Evolutionary conservation across 2,329 filamentous ascomycete species (phyloP).

Genomic region (Zasmidium citrigriseum): DNA sequence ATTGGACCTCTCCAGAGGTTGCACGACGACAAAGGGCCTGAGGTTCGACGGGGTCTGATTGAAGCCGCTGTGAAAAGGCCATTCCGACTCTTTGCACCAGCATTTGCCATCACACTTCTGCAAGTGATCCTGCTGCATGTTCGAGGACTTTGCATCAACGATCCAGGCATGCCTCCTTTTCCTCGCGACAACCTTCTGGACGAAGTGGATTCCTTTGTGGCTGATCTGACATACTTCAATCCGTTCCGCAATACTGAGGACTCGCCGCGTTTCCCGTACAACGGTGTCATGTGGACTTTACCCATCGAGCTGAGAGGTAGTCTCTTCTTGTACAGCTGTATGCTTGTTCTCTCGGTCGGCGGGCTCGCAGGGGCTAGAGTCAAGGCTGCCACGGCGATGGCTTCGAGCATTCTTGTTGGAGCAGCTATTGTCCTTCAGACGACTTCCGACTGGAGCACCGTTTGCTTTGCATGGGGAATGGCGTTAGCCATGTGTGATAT

Average conservation of each 20-base stretch:
- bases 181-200: constrained; percentile 36
- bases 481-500: constrained; percentile 67
- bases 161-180: neutral
- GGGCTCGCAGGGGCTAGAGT: constrained; percentile 30
- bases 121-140: constrained; percentile 56
- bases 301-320: constrained; percentile 65
- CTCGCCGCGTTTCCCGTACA: constrained; percentile 4
- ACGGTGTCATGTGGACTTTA: constrained; percentile 54
- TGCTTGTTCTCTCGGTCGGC: constrained; percentile 51
- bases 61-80: constrained; percentile 4
- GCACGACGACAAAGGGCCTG: neutral
- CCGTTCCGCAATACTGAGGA: neutral
- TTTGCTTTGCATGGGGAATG: constrained; percentile 48
- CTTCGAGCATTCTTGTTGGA: constrained; percentile 25
- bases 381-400: neutral
- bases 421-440: constrained; percentile 42
- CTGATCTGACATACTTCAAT: constrained; percentile 44
- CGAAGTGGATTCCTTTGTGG: constrained; percentile 53
- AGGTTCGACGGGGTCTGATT: constrained; percentile 21
- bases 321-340: constrained; percentile 58
- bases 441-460: constrained; percentile 52
- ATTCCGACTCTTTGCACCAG: constrained; percentile 5
- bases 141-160: neutral
- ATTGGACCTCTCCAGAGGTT: constrained; percentile 9
- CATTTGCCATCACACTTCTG: constrained; percentile 45